A percentile compares a stretch with the other conserved stretches of the same genome.
Conservation (phyloP, 768 basidiomycete species). For the Mycena maculata region DNA sequence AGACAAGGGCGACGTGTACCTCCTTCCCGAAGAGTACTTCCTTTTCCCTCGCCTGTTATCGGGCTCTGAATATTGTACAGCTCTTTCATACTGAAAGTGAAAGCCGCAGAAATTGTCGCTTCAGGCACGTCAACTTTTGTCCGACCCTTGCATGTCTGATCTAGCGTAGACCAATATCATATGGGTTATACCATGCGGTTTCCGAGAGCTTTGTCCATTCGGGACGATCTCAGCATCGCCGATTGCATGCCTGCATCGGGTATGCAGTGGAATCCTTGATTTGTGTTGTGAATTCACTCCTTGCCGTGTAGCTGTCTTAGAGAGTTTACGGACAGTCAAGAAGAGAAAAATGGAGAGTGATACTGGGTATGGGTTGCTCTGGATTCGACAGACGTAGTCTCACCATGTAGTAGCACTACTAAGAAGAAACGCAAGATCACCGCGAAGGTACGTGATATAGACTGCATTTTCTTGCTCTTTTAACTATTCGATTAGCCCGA, state of each 20-base stretch:
- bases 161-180: conserved; percentile 78
- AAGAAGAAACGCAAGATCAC: conserved; percentile 72
- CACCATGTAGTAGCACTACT: conserved; percentile 32
- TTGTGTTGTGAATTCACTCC: neutral
- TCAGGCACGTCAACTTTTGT: conserved; percentile 61
- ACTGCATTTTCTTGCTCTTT: neutral
- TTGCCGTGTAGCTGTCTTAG: conserved; percentile 61
- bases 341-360: conserved; percentile 82
- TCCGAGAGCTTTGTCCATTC: conserved; percentile 83
- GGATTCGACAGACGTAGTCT: neutral
- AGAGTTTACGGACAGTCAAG: conserved; percentile 69
- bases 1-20: conserved; percentile 91
- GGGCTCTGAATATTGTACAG: conserved; percentile 52
- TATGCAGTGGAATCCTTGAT: conserved; percentile 37
- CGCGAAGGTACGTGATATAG: conserved; percentile 53
- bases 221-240: conserved; percentile 78
- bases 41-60: neutral
- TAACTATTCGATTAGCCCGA: conserved; percentile 52
- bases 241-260: conserved; percentile 82
- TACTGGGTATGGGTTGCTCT: conserved; percentile 52
- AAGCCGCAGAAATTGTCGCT: conserved; percentile 89
- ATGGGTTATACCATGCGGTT: conserved; percentile 94
- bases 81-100: conserved; percentile 93
- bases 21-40: conserved; percentile 86
- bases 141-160: conserved; percentile 11